phyloP scores from a whole-genome alignment of 768 basidiomycete species.

The Xanthoconium stramineum region DNA sequence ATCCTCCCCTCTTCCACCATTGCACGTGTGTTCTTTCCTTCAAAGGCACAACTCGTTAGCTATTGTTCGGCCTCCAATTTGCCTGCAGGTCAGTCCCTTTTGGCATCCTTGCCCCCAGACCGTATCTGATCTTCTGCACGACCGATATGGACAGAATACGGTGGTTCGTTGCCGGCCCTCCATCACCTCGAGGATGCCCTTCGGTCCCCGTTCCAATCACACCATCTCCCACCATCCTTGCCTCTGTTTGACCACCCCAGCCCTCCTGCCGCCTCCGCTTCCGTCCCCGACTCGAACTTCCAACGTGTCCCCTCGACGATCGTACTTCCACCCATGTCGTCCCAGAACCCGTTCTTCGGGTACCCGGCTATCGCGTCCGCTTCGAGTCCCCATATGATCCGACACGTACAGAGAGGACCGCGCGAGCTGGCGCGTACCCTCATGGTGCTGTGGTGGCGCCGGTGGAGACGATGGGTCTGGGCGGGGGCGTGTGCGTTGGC shows the following conservation, averaged over 20 bases:
- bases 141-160: slow-evolving; percentile 50
- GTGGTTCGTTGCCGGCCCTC: slow-evolving; percentile 56
- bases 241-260: background rate
- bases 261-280: background rate
- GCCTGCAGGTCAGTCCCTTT: slow-evolving; percentile 42
- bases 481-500: slow-evolving; percentile 28
- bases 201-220: slow-evolving; percentile 6
- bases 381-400: slow-evolving; percentile 39
- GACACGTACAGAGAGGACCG: slow-evolving; percentile 63
- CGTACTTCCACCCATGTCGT: slow-evolving; percentile 51
- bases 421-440: slow-evolving; percentile 67
- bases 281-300: background rate
- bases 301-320: slow-evolving; percentile 10
- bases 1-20: slow-evolving; percentile 58
- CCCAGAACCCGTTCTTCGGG: slow-evolving; percentile 71
- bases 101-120: background rate
- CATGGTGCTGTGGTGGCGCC: slow-evolving; percentile 59
- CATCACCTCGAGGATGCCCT: slow-evolving; percentile 51
- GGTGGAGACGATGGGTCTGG: slow-evolving; percentile 47
- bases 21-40: slow-evolving; percentile 65
- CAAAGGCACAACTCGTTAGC: slow-evolving; percentile 48
- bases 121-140: slow-evolving; percentile 1
- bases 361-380: slow-evolving; percentile 49
- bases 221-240: slow-evolving; percentile 2
- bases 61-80: slow-evolving; percentile 52